Evolutionary conservation across 2,329 filamentous ascomycete species (phyloP).

Genomic region (Aschersonia sp.): DNA sequence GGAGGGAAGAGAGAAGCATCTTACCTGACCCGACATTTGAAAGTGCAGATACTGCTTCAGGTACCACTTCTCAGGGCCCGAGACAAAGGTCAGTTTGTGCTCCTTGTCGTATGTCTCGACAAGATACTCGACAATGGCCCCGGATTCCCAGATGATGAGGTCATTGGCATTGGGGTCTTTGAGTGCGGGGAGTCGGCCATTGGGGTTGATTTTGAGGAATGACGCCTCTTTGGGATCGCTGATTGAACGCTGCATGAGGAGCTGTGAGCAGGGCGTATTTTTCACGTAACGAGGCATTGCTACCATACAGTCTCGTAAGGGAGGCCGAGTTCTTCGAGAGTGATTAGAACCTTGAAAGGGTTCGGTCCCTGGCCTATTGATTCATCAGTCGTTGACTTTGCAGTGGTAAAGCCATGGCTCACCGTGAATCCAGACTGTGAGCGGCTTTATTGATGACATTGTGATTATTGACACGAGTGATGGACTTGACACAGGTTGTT

Average conservation of each 20-base stretch:
- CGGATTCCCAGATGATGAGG: constrained; percentile 11
- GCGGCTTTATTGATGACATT: constrained; percentile 7
- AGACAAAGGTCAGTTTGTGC: constrained; percentile 11
- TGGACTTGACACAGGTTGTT: neutral
- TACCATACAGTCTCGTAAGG: constrained; percentile 15
- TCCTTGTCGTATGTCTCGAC: constrained; percentile 15
- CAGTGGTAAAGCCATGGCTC: neutral
- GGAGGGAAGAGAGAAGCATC: neutral
- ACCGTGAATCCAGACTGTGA: constrained; percentile 7
- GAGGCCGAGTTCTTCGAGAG: constrained; percentile 21
- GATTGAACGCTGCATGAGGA: constrained; percentile 6
- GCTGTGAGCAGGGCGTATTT: neutral
- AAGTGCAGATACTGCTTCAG: constrained; percentile 21
- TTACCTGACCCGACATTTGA: constrained; percentile 21
- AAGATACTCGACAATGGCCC: constrained; percentile 17
- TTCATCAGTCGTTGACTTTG: neutral
- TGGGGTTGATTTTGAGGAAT: constrained; percentile 17
- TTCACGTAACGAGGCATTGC: no score
- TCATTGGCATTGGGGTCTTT: constrained; percentile 19
- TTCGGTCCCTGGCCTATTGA: constrained; percentile 14
- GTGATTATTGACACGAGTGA: neutral
- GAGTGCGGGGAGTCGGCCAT: constrained; percentile 19
- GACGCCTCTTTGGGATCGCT: constrained; percentile 11
- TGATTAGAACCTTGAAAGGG: constrained; percentile 16
- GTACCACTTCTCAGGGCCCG: constrained; percentile 13